These are phyloP conservation scores for Fusarium caatingaense DNA, from an alignment of 2,329 filamentous ascomycete genomes.

Conservation along the genomic window DNA sequence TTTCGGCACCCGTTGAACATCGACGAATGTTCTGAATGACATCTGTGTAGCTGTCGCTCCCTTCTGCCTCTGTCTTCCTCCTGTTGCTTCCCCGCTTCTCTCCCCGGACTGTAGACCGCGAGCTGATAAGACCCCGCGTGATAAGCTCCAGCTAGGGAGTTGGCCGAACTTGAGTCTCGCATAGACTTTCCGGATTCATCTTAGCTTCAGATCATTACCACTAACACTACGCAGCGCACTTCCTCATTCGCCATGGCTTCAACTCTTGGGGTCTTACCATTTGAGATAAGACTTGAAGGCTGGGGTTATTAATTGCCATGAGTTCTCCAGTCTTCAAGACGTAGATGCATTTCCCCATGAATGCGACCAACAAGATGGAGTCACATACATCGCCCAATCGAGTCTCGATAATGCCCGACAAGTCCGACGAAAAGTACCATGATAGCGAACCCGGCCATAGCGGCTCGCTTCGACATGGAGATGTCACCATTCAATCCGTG, in stretches of 20 bases:
- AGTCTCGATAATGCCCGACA: neutral
- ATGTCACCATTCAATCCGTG: neutral
- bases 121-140: neutral
- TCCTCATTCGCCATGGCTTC: neutral
- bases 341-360: neutral
- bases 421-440: neutral
- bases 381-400: neutral
- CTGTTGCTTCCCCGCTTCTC: neutral
- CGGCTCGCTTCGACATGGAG: neutral
- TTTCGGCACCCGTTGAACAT: neutral
- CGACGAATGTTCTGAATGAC: neutral
- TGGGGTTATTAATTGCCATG: neutral
- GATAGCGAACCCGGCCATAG: neutral
- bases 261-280: neutral
- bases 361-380: neutral
- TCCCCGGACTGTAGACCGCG: neutral
- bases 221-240: neutral
- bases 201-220: neutral
- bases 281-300: neutral
- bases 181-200: neutral
- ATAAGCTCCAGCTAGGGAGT: neutral
- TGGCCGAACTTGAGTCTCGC: neutral
- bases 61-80: neutral
- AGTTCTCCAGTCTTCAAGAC: neutral
- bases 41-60: neutral